Conservation (phyloP, 441 rosid species). For the Monsonia emarginata region DNA sequence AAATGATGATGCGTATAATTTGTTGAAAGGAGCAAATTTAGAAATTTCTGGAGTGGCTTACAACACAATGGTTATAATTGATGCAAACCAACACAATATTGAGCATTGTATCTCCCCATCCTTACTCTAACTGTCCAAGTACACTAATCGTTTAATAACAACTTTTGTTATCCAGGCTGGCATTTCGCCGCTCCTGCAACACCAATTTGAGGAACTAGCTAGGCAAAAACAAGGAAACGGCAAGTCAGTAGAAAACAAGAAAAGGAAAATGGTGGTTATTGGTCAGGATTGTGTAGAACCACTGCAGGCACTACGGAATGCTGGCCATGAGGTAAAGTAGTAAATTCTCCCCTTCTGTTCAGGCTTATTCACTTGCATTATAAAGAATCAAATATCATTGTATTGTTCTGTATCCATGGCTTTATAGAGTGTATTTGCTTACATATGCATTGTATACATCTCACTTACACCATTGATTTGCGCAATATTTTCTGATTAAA, state of each 20-base stretch:
- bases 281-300: conserved; percentile 85
- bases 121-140: background rate
- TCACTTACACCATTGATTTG: background rate
- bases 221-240: conserved; percentile 30
- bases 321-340: conserved; percentile 52
- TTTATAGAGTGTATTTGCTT: background rate
- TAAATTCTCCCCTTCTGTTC: background rate
- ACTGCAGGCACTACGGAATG: conserved; percentile 71
- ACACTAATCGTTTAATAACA: background rate
- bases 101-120: background rate
- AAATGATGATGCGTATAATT: background rate
- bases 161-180: conserved; percentile 47
- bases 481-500: background rate
- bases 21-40: background rate
- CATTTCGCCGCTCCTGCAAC: conserved; percentile 57
- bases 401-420: background rate
- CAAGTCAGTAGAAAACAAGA: conserved; percentile 32
- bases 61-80: conserved; percentile 1
- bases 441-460: background rate
- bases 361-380: background rate
- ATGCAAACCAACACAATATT: background rate
- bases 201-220: conserved; percentile 60
- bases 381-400: background rate
- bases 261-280: conserved; percentile 60
- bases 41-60: background rate